phyloP scores from a whole-genome alignment of 2,329 filamentous ascomycete genomes.

The Verticillium klebahnii region DNA sequence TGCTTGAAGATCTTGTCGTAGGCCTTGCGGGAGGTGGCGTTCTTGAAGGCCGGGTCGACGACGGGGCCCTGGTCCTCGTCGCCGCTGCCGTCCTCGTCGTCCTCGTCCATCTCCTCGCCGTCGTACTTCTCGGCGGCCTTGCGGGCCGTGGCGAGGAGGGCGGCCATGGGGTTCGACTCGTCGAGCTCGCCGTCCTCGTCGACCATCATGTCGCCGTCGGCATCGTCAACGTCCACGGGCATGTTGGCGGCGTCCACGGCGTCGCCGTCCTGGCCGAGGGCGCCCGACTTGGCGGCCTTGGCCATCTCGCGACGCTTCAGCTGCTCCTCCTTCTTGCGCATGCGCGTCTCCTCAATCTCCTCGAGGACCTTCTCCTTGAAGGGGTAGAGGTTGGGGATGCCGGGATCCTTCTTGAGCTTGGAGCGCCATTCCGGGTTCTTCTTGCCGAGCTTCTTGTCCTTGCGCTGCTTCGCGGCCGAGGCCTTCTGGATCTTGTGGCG shows the following conservation, averaged over 20 bases:
- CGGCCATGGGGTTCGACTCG: conserved; percentile 82
- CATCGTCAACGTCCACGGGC: conserved; percentile 39
- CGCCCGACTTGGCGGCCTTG: conserved; percentile 58
- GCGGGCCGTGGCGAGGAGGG: conserved; percentile 79
- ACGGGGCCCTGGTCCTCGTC: conserved; percentile 55
- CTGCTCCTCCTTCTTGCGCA: conserved; percentile 75
- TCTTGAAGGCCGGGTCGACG: conserved; percentile 44
- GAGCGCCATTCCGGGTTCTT: conserved; percentile 97
- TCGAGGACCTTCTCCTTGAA: conserved; percentile 95
- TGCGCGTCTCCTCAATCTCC: conserved; percentile 86
- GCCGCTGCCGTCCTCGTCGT: conserved; percentile 35
- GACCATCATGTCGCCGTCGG: conserved; percentile 42
- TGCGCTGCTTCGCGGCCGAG: conserved; percentile 83
- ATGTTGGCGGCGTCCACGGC: conserved; percentile 40
- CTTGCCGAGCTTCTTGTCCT: conserved; percentile 82
- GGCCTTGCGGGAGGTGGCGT: conserved; percentile 69
- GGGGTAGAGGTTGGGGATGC: conserved; percentile 94
- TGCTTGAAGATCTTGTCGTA: conserved; percentile 97
- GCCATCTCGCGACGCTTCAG: conserved; percentile 67
- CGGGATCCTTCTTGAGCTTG: conserved; percentile 94
- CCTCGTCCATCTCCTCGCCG: conserved; percentile 53
- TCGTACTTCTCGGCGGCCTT: conserved; percentile 75
- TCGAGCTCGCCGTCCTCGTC: conserved; percentile 55
- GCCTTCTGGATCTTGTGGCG: conserved; percentile 96
- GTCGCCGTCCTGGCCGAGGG: conserved; percentile 20